Evolutionary conservation across 75 land plant genomes (phyloP), one percentile per base, ranked within the genome.

Genomic region (Picea sitchensis): DNA sequence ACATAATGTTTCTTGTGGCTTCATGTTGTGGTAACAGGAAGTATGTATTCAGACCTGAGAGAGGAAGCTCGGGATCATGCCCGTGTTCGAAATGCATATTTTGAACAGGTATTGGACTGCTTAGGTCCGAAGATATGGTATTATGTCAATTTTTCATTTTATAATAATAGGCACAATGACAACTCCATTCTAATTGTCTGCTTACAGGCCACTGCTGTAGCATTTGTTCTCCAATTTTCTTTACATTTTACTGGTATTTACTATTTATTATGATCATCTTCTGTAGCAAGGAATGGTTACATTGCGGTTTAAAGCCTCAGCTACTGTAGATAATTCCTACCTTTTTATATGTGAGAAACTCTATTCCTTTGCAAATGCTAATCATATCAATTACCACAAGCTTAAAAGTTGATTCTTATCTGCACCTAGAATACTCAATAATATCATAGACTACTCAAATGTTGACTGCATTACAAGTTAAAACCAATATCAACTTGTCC

Each of bases 21-120:
- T 83, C 73, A 83, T 75, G 75, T 87, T 82, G 86, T 77, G 84
- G 21, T 81, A 84, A 80, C 98, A 96, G 99, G 87, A 77, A 96
- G 81, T 72, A 82, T 96, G 91, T 95, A 96, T 85, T 81, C 89
- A 23, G 95, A 95, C 20, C 77, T 89, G 79, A 83, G 95, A 68
- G 98, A 95, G 78, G 99, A 92, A 86, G 99, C 94, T 71, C 91
- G 91, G 38, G 95, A 95, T 74, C 90, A 93, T 88, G 98, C 99
- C 63, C 90, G 92, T 26, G 80, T 96, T 51, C 91, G 95, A 2
- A 96, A 95, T 87, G 88, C 90, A 32, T 95, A 85, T 68, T 91
- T 96, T 82, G 98, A 96, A 67, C 98, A 96, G 99, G 99, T 95
- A 81, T 6, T 76, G 59, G 77, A 73, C 14, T 74, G n/a, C 23